phyloP scores from a whole-genome alignment of 768 basidiomycete species.

The Lactifluus piperatus region DNA sequence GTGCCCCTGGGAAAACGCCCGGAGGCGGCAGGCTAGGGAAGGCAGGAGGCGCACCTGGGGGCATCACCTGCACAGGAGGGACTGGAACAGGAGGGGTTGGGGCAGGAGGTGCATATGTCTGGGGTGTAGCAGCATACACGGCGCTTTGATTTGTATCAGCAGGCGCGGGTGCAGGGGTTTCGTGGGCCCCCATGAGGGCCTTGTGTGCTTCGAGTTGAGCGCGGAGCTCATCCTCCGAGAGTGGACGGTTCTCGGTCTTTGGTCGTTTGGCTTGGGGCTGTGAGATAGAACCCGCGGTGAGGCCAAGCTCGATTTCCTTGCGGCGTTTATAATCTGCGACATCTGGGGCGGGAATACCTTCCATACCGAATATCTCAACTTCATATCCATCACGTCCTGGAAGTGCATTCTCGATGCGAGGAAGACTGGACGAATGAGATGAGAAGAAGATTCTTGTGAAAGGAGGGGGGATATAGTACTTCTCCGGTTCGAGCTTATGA shows the following conservation, averaged over 20 bases:
- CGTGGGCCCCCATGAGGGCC: constrained; percentile 72
- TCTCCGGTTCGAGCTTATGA: constrained; percentile 96
- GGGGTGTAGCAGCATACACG: constrained; percentile 69
- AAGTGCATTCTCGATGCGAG: constrained; percentile 93
- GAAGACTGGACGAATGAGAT: constrained; percentile 37
- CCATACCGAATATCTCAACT: constrained; percentile 99
- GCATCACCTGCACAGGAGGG: constrained; percentile 31
- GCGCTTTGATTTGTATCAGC: constrained; percentile 39
- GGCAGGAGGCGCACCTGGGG: constrained; percentile 35
- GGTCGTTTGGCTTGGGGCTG: constrained; percentile 76
- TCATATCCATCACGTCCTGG: constrained; percentile 97
- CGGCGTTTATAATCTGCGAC: constrained; percentile 93
- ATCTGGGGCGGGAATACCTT: constrained; percentile 91
- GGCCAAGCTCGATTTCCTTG: constrained; percentile 89
- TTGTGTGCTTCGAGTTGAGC: constrained; percentile 86
- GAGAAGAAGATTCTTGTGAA: background rate
- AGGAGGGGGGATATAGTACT: constrained; percentile 24
- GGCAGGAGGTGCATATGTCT: constrained; percentile 48
- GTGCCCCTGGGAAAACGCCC: constrained; percentile 32
- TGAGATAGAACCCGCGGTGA: constrained; percentile 71
- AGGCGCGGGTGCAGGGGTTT: constrained; percentile 30
- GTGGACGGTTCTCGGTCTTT: constrained; percentile 64
- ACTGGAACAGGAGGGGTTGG: constrained; percentile 25
- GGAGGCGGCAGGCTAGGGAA: constrained; percentile 38
- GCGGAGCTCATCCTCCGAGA: constrained; percentile 77